phyloP scores from a whole-genome alignment of 1,139 yeast species.

The Geotrichum candidum region DNA sequence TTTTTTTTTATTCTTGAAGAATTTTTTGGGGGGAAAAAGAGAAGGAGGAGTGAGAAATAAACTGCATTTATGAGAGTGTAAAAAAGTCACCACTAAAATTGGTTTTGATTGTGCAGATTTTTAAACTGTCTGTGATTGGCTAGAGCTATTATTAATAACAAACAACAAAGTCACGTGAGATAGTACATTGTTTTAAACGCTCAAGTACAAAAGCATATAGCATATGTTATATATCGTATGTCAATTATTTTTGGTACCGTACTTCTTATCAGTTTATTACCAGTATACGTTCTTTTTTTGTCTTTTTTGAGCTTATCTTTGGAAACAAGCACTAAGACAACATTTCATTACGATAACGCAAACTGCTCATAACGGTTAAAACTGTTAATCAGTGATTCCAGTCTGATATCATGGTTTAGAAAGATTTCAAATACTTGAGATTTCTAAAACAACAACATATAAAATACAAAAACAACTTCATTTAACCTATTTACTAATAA shows the following conservation, averaged over 20 bases:
- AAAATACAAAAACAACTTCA: neutral
- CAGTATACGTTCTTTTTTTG: too few species aligned
- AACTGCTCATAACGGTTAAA: too few species aligned
- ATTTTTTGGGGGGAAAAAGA: neutral
- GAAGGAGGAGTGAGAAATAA: neutral
- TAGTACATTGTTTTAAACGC: neutral
- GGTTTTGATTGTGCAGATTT: neutral
- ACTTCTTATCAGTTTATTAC: too few species aligned
- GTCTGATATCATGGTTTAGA: too few species aligned
- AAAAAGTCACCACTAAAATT: neutral
- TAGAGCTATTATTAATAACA: neutral
- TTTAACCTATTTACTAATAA: neutral
- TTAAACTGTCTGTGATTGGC: neutral
- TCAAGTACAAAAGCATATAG: too few species aligned
- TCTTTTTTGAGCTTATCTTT: too few species aligned
- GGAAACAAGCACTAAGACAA: too few species aligned
- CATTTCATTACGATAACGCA: too few species aligned
- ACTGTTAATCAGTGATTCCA: neutral
- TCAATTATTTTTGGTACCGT: too few species aligned
- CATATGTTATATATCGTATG: neutral
- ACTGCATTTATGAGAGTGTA: neutral
- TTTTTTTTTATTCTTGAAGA: neutral
- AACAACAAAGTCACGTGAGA: neutral
- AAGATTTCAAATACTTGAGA: neutral
- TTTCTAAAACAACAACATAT: neutral